Base-by-base conservation (phyloP, 2,329 filamentous ascomycete species). In the Lachnellula occidentalis region DNA sequence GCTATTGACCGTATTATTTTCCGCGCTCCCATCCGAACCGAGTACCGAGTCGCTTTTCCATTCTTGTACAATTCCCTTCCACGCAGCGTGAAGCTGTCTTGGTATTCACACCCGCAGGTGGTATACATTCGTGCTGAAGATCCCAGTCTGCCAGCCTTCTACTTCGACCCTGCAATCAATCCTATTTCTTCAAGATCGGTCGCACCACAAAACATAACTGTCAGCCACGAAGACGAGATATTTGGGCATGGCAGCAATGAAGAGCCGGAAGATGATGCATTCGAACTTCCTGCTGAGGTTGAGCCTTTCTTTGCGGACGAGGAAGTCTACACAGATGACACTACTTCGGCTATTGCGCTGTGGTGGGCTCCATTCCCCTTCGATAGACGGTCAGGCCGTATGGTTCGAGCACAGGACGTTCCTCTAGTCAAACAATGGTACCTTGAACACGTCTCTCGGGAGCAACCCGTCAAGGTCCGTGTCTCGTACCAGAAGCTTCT, bases 291-390 rank as follows among this genome's bases (percentile, higher is more conserved):
- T 0, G 81, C 77, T 3, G 85, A 86, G 39, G 78, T 90, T 6
- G 87, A 95, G 70, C 91, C 94, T 2, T 99, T 99, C 76, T 78
- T 99, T 62, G 85, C 82, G 0, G 90, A 96, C 5, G 89, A 97
- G 66, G 88, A 94, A 37, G 76, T 99, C 1, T 92, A 91, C 66
- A 96, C 88, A 3, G 83, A 87, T 15, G 90, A 97, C 57, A 99
- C 94, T 4, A 82, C 92, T 3, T 87, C 90, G 12, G 95, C 94
- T 2, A 96, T 99, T 61, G 85, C 90, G 49, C 76, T 99, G 21
- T 99, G 94, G 92, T 99, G 95, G 95, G 92, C 94, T 27, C 95
- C 94, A 22, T 96, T 89, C 69, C 94, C 95, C 0, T 99, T 99
- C 70, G 86, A 99, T 72, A 86, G 91, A 66, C 83, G 94, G 54